These are phyloP conservation scores for Pythium coloratum DNA, from an alignment of 352 stramenopile genomes.

Conservation along the genomic window DNA sequence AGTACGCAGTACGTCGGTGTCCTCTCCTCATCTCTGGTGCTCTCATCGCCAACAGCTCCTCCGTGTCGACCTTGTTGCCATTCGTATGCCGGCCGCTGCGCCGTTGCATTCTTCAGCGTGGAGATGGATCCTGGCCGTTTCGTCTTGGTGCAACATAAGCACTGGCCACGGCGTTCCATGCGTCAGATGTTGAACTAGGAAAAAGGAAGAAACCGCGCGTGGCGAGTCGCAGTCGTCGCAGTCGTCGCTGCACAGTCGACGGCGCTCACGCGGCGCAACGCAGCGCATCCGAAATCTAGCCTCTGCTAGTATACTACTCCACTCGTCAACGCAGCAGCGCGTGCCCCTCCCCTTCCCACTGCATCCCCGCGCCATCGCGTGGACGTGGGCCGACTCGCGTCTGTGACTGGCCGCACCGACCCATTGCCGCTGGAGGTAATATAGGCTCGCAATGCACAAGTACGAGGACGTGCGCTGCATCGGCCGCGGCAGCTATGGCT, in stretches of 20 bases:
- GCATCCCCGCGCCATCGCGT: too few species aligned
- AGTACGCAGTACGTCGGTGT: too few species aligned
- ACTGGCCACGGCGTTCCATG: constrained; percentile 6
- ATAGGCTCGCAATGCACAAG: constrained; percentile 47
- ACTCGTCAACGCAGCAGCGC: background rate
- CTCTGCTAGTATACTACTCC: background rate
- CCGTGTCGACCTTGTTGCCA: background rate
- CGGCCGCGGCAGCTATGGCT: constrained; percentile 75
- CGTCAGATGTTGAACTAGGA: constrained; percentile 21
- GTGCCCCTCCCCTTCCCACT: background rate
- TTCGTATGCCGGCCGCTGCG: too few species aligned
- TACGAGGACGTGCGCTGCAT: constrained; percentile 81
- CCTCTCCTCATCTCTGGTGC: background rate
- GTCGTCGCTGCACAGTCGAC: constrained; percentile 9
- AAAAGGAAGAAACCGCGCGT: constrained; percentile 30
- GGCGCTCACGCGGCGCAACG: constrained; percentile 1
- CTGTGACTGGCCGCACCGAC: background rate
- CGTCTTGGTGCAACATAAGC: constrained; percentile 35
- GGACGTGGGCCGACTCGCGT: background rate
- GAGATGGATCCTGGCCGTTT: constrained; percentile 10
- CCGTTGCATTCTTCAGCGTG: background rate
- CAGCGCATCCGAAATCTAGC: background rate
- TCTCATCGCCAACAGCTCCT: background rate
- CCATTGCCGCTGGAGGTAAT: background rate
- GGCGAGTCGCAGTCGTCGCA: constrained; percentile 15